Base-by-base conservation (phyloP, 2,329 filamentous ascomycete species). In the Colletotrichum tropicicola region DNA sequence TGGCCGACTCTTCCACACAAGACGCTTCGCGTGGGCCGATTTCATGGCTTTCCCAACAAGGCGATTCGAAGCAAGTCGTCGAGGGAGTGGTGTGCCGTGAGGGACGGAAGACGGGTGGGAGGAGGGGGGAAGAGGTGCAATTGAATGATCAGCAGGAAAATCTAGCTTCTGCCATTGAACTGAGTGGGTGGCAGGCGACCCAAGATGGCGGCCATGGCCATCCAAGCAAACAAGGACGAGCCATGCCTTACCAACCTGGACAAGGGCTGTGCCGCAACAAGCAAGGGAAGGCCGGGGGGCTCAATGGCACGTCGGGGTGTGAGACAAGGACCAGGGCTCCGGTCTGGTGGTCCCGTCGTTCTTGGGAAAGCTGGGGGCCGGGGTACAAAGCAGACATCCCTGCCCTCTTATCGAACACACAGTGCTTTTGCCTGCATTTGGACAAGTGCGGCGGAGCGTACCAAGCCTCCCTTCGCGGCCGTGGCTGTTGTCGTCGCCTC, bases 221-320 rank as follows among this genome's bases (percentile, higher is more conserved):
- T 43, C 41, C 54, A 32, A 51, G 63, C 59, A 32, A 51, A 59
- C 59, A 53, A 63, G 45, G 28, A 53, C 30, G 39, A 59, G 63
- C 62, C 58, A 51, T 30, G 58, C 37, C 21, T 41, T 60, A 43
- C 47, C 52, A 27, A 44, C 52, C 28, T 32, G 45, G 39, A 35
- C 48, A 48, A 48, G 43, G 60, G 60, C 60, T 60, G 65, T 65
- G 55, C 65, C 49, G 65, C 65, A 67, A 54, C 41, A 59, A 67
- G 44, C 48, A 65, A 65, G 65, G 65, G 61, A 65, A 61, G 30
- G 44, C 60, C 60, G 25, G 65, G 27, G 55, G 53, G 63, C 45
- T 62, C 53, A 65, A 57, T 61, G 58, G 51, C 58, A 65, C 43
- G 58, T 56, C 37, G 44, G 51, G 55, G 49, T 28, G 54, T 56